Evolutionary conservation across 192 early-diverging fungal genomes (phyloP).

Genomic region (Rhizophagus clarus): DNA sequence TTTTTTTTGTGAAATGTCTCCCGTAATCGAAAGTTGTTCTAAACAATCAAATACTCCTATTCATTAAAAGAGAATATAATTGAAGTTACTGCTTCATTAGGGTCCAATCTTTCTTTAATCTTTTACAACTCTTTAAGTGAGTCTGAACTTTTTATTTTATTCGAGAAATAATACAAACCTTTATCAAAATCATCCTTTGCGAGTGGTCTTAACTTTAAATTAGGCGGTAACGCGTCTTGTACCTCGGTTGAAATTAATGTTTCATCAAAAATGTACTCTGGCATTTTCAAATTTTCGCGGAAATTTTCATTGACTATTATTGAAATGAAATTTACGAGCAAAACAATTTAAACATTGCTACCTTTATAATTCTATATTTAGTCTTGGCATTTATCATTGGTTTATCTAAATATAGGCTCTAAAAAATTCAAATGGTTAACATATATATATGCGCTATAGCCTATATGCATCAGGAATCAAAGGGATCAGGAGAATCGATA

Average conservation of each 20-base stretch:
- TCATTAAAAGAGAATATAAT: not conserved
- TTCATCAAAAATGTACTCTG: slow-evolving; percentile 36
- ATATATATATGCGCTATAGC: too few species aligned
- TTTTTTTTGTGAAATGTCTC: slow-evolving; percentile 66
- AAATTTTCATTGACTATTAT: too few species aligned
- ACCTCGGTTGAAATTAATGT: slow-evolving; percentile 71
- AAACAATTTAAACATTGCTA: too few species aligned
- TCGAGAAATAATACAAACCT: slow-evolving; percentile 42
- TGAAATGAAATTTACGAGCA: too few species aligned
- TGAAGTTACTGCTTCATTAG: not conserved
- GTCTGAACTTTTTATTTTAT: not conserved
- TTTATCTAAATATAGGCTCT: too few species aligned
- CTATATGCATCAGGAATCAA: too few species aligned
- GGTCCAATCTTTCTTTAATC: too few species aligned
- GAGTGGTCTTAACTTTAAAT: slow-evolving; percentile 78
- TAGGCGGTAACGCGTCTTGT: slow-evolving; percentile 58
- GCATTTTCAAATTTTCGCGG: not conserved
- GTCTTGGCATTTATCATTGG: too few species aligned
- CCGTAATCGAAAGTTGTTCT: slow-evolving; percentile 78
- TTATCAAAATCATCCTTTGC: slow-evolving; percentile 79
- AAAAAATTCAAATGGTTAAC: too few species aligned
- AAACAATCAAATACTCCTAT: slow-evolving; percentile 63
- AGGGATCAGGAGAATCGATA: too few species aligned
- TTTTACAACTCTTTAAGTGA: too few species aligned
- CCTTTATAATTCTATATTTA: too few species aligned